phyloP scores from a whole-genome alignment of 306 rosid species.

The Neltuma alba region DNA sequence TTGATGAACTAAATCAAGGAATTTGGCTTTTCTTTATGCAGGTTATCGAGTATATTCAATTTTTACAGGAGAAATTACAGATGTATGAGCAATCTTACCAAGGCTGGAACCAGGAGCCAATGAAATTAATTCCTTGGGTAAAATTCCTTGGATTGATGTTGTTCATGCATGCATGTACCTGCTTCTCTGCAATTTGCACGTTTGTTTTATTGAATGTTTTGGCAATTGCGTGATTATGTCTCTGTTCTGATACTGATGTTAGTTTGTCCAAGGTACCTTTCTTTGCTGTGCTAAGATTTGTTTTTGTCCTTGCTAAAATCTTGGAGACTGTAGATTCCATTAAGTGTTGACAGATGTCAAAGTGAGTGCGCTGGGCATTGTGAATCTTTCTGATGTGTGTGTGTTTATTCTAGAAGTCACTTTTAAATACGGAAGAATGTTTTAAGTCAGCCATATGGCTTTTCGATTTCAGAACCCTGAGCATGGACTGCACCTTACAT shows the following conservation, averaged over 20 bases:
- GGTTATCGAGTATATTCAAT: conserved; percentile 93
- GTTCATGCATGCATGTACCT: conserved; percentile 27
- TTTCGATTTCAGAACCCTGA: background rate
- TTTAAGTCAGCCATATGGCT: background rate
- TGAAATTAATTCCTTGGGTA: conserved; percentile 93
- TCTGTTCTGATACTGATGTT: background rate
- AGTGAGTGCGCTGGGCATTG: background rate
- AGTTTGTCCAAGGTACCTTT: background rate
- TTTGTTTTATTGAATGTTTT: conserved; percentile 27
- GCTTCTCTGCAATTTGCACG: conserved; percentile 20
- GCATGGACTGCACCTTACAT: background rate
- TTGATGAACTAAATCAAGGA: conserved; percentile 6
- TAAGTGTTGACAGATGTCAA: background rate
- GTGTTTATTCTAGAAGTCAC: background rate
- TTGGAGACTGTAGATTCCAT: background rate
- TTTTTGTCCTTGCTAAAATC: background rate
- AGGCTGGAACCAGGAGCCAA: conserved; percentile 82
- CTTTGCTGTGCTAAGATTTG: background rate
- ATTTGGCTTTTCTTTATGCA: conserved; percentile 40
- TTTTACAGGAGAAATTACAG: conserved; percentile 76
- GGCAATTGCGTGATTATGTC: conserved; percentile 25
- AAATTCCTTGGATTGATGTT: conserved; percentile 33
- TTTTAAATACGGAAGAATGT: background rate
- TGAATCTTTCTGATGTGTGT: background rate
- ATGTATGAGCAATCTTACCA: conserved; percentile 73